A percentile compares a stretch with the other conserved stretches of the same genome.
These are phyloP conservation scores for Botrytis byssoidea DNA, from an alignment of 2,329 filamentous ascomycete genomes.

Conservation along the genomic window DNA sequence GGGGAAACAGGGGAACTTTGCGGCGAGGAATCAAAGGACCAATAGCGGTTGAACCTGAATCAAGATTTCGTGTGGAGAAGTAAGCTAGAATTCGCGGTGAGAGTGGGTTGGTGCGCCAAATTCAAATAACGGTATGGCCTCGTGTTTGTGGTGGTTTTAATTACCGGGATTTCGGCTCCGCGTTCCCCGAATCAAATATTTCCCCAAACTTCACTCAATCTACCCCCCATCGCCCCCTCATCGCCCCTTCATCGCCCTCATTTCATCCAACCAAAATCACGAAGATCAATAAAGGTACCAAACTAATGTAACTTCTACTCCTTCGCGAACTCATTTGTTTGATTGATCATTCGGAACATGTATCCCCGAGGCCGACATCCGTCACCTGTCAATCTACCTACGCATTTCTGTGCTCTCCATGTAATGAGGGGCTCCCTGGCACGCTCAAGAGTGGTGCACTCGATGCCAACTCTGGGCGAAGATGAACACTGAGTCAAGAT, in stretches of 20 bases:
- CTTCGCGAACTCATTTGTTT: not conserved
- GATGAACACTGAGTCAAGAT: not conserved
- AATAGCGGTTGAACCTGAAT: not conserved
- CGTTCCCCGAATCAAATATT: not conserved
- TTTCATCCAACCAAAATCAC: not conserved
- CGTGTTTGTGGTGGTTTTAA: not conserved
- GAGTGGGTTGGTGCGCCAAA: not conserved
- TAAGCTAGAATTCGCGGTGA: not conserved
- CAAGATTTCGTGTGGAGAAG: not conserved
- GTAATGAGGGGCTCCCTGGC: not conserved
- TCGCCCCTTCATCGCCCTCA: not conserved
- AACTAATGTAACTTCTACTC: not conserved
- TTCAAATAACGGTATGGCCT: too few relatives aligned
- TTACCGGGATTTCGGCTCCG: slow-evolving; percentile 9
- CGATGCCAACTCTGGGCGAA: not conserved
- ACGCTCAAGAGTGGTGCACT: not conserved
- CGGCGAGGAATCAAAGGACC: not conserved
- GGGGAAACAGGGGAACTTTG: not conserved
- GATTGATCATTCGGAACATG: not conserved
- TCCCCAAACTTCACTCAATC: not conserved
- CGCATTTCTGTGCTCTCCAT: too few relatives aligned
- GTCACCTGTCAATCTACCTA: not conserved
- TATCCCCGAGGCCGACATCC: slow-evolving; percentile 3
- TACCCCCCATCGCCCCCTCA: not conserved
- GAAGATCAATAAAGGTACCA: not conserved